Conservation (phyloP, 129 eudicot genomes). For the Flaveria robusta region DNA sequence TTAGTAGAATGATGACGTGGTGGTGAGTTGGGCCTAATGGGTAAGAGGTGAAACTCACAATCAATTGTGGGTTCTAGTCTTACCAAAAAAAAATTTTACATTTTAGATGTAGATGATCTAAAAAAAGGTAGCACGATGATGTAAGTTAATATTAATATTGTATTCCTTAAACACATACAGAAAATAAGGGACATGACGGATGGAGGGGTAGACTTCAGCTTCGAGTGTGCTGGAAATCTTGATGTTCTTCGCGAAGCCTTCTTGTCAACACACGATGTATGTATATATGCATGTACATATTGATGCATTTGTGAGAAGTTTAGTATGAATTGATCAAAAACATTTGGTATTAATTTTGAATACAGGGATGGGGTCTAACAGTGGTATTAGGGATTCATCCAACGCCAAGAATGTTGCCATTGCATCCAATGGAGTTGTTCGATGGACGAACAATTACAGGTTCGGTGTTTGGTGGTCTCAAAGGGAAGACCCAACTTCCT, state of each 20-base stretch:
- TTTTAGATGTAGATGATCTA: no score
- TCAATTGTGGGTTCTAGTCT: no score
- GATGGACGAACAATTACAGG: slow-evolving; percentile 64
- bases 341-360: not conserved
- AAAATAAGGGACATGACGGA: slow-evolving; percentile 54
- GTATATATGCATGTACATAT: not conserved
- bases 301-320: not conserved
- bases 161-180: slow-evolving; percentile 28
- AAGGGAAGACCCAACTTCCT: slow-evolving; percentile 70
- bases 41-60: no score
- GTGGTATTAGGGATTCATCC: slow-evolving; percentile 57
- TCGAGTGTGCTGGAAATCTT: slow-evolving; percentile 72
- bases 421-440: slow-evolving; percentile 84
- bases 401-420: slow-evolving; percentile 62
- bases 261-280: slow-evolving; percentile 72
- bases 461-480: slow-evolving; percentile 68
- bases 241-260: slow-evolving; percentile 74
- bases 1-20: not conserved
- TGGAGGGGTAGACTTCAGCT: slow-evolving; percentile 72
- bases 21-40: no score
- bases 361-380: slow-evolving; percentile 73
- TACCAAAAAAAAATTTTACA: no score
- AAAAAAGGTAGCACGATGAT: not conserved
- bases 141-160: not conserved
- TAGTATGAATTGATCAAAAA: not conserved